Base-by-base conservation (phyloP, 345 rosid species). In the Euphorbia tirucalli region DNA sequence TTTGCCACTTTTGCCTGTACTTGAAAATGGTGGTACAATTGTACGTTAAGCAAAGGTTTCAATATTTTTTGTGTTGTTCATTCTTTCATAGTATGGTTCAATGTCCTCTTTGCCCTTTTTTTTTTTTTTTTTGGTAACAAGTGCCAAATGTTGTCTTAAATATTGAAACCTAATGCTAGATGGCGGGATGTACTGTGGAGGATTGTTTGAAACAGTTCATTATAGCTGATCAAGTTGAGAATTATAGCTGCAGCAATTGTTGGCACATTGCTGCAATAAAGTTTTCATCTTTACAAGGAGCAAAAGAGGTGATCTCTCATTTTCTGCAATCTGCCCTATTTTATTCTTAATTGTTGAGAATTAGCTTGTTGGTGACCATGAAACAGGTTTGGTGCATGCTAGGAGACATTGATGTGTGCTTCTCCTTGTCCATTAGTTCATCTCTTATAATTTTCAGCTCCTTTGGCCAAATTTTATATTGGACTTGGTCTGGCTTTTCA, bases 241-340 rank as follows among this genome's bases (percentile, higher is more conserved):
- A 87, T 74, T 93, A 89, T 83, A 79, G 57, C 71, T 94, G 98
- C 74, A 80, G 83, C 77, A 82, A 32, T 55, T 94, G 98, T 78
- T 94, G 98, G 97, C 97, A 94, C 75, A 68, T 74, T 60, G 93
- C 87, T 79, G 97, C 95, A 1, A 61, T 69, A 52, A 86, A 87
- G 77, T 92, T 81, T 86, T 75, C 85, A 68, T 76, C 87, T 9
- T 28, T 75, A n/a, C 72, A 16, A 22, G 85, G 80, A 75, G 83
- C 74, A 75, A 35, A 70, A 58, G 84, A 88, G 95, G 98, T 90
- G 74, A 43, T 27, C 31, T 4, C 52, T 39, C 15, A 28, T n/a
- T 68, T 2, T 16, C n/a, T n/a, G n/a, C n/a, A n/a, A n/a, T n/a
- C 25, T 21, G 21, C 16, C 56, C 50, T 63, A 5, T 0, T 24